Evolutionary conservation across 2,329 filamentous ascomycete species (phyloP), one percentile per base, ranked within the genome.

Genomic region (Colletotrichum incanum): DNA sequence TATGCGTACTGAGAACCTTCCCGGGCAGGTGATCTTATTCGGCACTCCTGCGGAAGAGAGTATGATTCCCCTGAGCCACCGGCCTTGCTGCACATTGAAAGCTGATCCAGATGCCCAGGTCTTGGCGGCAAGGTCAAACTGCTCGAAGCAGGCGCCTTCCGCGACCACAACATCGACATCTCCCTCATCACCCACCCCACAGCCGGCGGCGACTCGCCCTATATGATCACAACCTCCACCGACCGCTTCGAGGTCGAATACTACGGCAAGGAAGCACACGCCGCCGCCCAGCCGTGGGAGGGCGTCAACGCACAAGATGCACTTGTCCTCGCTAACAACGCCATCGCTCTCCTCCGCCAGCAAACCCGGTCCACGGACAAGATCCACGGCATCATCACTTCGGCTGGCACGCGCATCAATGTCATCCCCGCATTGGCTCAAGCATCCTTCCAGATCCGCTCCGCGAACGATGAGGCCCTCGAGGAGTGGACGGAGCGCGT

Each of bases 371-470:
- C 86, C 0, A 79, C 84, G 12, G 82, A 87, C 69, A 83, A 87
- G 18, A 82, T 89, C n/a, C 86, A 88, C 73, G 85, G 84, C 56
- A 82, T 87, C 2, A 84, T 89, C 63, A 77, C 78, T 8, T 78
- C 84, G 18, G 82, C 80, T 0, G 83, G 83, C 1, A 79, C 80
- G 23, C 81, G 81, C 23, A 79, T 82, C 5, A 86, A 86, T 67
- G 78, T 86, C 23, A 85, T 86, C 45, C 81, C 84, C 0, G 80
- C 82, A 1, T 91, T 92, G 5, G 88, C 89, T 26, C 88, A 86
- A 50, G 87, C 87, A 76, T 92, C 90, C 7, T 90, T 82, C 75
- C 88, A 87, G 50, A 85, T 90, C 76, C 90, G 89, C 31, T 87
- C 83, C 52, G 82, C 85, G 66, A 81, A 87, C 76, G 69, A 76